Percentiles rank a stretch among this genome's conserved stretches.
Evolutionary conservation across 2,329 filamentous ascomycete species (phyloP).

Genomic region (Arthrobotrys sinensis): DNA sequence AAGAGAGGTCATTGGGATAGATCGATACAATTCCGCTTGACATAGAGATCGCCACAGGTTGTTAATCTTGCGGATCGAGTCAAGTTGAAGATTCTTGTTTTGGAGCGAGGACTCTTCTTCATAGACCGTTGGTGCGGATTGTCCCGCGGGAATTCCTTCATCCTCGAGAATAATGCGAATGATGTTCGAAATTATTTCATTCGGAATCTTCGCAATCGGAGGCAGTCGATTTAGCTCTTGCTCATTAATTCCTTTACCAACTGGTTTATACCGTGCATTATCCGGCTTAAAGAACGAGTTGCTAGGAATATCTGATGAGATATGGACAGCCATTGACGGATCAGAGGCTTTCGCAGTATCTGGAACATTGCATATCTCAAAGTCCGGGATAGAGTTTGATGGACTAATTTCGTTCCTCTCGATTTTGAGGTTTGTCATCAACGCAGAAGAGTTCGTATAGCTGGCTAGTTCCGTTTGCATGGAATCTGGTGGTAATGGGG

Average conservation of each 20-base stretch:
- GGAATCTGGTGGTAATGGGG: no score
- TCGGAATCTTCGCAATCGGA: slow-evolving; percentile 32
- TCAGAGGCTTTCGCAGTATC: not conserved
- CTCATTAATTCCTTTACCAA: slow-evolving; percentile 1
- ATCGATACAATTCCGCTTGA: slow-evolving; percentile 43
- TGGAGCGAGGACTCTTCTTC: slow-evolving; percentile 38
- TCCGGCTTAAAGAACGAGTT: slow-evolving; percentile 34
- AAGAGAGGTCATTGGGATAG: slow-evolving; percentile 40
- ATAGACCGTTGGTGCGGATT: slow-evolving; percentile 7
- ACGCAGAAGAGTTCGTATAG: not conserved
- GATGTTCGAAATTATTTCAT: slow-evolving; percentile 41
- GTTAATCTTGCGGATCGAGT: slow-evolving; percentile 43
- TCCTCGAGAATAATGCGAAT: slow-evolving; percentile 30
- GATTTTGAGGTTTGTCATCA: not conserved
- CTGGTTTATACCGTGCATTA: slow-evolving; percentile 43
- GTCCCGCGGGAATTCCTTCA: not conserved
- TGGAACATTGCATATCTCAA: not conserved
- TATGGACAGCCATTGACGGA: not conserved
- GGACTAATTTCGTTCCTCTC: not conserved
- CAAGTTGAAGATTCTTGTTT: slow-evolving; percentile 32
- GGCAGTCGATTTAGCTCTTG: not conserved
- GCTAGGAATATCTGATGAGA: not conserved
- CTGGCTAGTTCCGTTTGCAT: not conserved
- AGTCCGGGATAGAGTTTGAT: not conserved
- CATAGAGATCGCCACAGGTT: slow-evolving; percentile 44